phyloP scores from a whole-genome alignment of 495 filamentous ascomycete genomes.

The Bacidia rubella region DNA sequence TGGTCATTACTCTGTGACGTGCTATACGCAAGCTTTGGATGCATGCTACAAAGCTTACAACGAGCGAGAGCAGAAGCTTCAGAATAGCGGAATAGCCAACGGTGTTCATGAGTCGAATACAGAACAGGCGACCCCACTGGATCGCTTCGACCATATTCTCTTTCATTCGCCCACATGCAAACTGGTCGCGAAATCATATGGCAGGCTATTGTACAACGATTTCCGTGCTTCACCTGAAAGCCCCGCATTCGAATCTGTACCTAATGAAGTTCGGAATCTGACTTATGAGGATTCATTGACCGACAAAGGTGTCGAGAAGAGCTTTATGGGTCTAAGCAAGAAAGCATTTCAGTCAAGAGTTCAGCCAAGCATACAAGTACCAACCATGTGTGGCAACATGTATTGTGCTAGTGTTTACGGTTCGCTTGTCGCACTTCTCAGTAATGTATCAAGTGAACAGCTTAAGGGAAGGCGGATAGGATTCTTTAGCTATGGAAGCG shows the following conservation, averaged over 20 bases:
- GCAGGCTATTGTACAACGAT: constrained; percentile 92
- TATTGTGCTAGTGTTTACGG: constrained; percentile 92
- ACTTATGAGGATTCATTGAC: constrained; percentile 74
- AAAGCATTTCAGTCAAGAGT: constrained; percentile 88
- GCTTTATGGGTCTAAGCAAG: constrained; percentile 89
- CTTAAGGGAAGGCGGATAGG: constrained; percentile 77
- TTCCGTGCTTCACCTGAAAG: constrained; percentile 66
- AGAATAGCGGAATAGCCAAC: constrained; percentile 50
- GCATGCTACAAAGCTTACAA: constrained; percentile 92
- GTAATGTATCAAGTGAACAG: constrained; percentile 52
- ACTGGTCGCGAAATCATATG: constrained; percentile 89
- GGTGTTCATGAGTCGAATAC: constrained; percentile 33
- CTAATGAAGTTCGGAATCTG: constrained; percentile 71
- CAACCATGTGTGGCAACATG: constrained; percentile 98
- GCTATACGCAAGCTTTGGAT: constrained; percentile 93
- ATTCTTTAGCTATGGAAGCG: constrained; percentile 91
- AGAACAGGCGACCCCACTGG: constrained; percentile 48
- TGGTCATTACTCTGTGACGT: constrained; percentile 85
- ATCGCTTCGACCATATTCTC: constrained; percentile 89
- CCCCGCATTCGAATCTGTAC: constrained; percentile 71
- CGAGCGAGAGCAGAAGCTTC: constrained; percentile 62
- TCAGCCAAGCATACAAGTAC: constrained; percentile 67
- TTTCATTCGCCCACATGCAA: constrained; percentile 99
- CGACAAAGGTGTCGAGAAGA: constrained; percentile 94
- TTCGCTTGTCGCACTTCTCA: constrained; percentile 64